Conservation (phyloP, 2,329 filamentous ascomycete species). For the Nemania abortiva region DNA sequence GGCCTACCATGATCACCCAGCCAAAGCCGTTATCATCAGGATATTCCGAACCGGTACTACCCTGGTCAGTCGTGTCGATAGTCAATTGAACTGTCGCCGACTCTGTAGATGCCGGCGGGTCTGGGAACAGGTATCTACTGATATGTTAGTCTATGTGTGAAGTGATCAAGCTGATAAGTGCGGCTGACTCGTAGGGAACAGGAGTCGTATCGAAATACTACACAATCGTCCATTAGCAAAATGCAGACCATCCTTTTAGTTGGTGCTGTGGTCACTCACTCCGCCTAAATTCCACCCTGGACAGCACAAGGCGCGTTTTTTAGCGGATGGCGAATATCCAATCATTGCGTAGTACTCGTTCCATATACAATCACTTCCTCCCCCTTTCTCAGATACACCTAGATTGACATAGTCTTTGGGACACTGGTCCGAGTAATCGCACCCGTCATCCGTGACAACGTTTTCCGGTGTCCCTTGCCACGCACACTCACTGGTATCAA, state of each 20-base stretch:
- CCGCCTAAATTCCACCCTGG: constrained; percentile 11
- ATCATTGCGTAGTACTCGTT: background rate
- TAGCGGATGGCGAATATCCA: constrained; percentile 2
- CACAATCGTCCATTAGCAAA: background rate
- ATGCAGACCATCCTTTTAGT: background rate
- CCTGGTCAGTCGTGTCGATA: constrained; percentile 45
- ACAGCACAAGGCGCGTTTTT: constrained; percentile 20
- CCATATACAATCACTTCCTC: constrained; percentile 7
- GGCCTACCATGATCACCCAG: constrained; percentile 49
- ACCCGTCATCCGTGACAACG: background rate
- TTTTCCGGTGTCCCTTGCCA: constrained; percentile 15
- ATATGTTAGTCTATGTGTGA: constrained; percentile 14
- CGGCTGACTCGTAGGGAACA: constrained; percentile 15
- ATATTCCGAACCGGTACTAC: constrained; percentile 18
- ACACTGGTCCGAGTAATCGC: constrained; percentile 6
- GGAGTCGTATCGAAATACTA: constrained; percentile 9
- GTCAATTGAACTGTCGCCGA: background rate
- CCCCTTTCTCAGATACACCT: constrained; percentile 15
- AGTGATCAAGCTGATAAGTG: constrained; percentile 5
- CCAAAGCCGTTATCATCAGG: constrained; percentile 50
- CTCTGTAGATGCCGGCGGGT: constrained; percentile 15
- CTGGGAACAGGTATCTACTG: constrained; percentile 15
- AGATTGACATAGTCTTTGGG: constrained; percentile 10
- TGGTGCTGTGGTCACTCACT: constrained; percentile 15
- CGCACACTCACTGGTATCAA: constrained; percentile 2